Conservation (phyloP, 768 basidiomycete genomes). For the Scleroderma citrinum region DNA sequence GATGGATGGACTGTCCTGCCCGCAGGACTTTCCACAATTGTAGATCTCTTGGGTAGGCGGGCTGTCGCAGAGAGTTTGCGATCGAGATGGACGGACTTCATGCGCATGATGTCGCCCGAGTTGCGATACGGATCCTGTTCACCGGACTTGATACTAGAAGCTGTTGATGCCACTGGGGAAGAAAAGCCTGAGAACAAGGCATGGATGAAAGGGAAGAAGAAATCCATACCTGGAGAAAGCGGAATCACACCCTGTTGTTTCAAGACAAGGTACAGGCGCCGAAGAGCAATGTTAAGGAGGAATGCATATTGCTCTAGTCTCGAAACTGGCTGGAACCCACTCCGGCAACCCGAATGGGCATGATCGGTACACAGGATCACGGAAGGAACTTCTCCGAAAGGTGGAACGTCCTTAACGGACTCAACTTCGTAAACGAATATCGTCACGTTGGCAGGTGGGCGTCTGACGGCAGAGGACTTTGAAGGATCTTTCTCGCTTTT, state of each 20-base stretch:
- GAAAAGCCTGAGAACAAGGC: constrained; percentile 7
- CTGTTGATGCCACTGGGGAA: constrained; percentile 22
- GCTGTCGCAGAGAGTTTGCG: constrained; percentile 94
- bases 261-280: constrained; percentile 80
- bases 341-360: constrained; percentile 55
- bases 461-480: constrained; percentile 58
- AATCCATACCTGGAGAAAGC: constrained; percentile 59
- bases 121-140: constrained; percentile 80
- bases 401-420: constrained; percentile 57
- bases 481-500: constrained; percentile 40
- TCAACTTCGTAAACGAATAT: constrained; percentile 75
- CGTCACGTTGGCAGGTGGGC: constrained; percentile 77
- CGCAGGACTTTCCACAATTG: constrained; percentile 90
- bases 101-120: constrained; percentile 85
- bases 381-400: constrained; percentile 69
- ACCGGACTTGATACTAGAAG: constrained; percentile 29
- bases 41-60: constrained; percentile 86
- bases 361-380: constrained; percentile 77
- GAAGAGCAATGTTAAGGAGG: constrained; percentile 89
- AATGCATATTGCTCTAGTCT: constrained; percentile 97
- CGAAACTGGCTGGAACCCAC: constrained; percentile 87
- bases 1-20: constrained; percentile 79
- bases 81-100: constrained; percentile 92
- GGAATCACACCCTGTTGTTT: constrained; percentile 89
- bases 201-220: constrained; percentile 2